Conservation (phyloP, 441 rosid species). For the Brassica balearica region DNA sequence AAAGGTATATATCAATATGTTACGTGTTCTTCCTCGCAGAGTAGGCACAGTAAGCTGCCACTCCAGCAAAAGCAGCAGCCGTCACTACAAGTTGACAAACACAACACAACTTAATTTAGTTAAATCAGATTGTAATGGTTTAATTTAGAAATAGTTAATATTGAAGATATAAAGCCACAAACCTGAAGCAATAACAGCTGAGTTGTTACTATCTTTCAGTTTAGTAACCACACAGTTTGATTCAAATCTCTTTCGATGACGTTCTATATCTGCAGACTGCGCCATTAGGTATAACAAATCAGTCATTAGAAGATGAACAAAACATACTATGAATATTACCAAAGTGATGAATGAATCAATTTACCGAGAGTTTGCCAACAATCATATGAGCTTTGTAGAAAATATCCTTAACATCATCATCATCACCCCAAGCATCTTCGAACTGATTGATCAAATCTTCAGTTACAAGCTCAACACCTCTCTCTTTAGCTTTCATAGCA, state of each 20-base stretch:
- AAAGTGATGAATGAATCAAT: not conserved
- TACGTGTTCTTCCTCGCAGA: constrained; percentile 40
- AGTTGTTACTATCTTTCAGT: constrained; percentile 38
- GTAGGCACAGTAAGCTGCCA: constrained; percentile 43
- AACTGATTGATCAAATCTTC: constrained; percentile 51
- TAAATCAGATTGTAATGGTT: not conserved
- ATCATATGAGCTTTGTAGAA: constrained; percentile 65
- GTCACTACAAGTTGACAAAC: constrained; percentile 32
- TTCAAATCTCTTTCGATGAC: constrained; percentile 39
- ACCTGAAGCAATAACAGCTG: constrained; percentile 43
- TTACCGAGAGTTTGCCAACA: constrained; percentile 54
- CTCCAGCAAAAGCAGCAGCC: constrained; percentile 47
- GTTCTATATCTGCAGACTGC: constrained; percentile 38
- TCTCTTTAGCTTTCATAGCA: constrained; percentile 54
- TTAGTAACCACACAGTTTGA: constrained; percentile 32
- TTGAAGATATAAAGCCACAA: not conserved
- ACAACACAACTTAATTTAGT: constrained; percentile 5
- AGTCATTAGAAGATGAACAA: constrained; percentile 6
- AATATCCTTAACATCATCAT: constrained; percentile 50
- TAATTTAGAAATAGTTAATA: not conserved
- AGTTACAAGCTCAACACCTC: constrained; percentile 67
- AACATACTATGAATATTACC: not conserved
- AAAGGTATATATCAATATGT: not conserved
- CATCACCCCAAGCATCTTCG: constrained; percentile 70
- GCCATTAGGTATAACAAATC: not conserved